These are phyloP conservation scores for Xylaria cubensis DNA, from an alignment of 495 filamentous ascomycete species.

Conservation along the genomic window DNA sequence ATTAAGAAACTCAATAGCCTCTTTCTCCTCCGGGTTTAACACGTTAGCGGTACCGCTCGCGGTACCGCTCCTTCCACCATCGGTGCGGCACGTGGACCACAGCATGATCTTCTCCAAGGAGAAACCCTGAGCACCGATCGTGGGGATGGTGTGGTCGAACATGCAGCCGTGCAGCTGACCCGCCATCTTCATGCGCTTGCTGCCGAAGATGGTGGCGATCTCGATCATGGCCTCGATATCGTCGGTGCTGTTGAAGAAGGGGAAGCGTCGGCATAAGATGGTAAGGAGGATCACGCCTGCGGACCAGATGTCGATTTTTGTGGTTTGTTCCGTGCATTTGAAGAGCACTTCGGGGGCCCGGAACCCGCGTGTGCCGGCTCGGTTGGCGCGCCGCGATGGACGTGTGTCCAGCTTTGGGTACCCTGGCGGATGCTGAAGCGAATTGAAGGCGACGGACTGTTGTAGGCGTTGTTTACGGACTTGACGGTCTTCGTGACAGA, in stretches of 20 bases:
- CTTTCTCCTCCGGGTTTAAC: conserved; percentile 66
- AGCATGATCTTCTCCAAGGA: conserved; percentile 88
- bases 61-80: conserved; percentile 49
- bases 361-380: conserved; percentile 95
- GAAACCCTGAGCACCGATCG: conserved; percentile 83
- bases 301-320: conserved; percentile 96
- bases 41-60: conserved; percentile 47
- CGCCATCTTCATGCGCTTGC: conserved; percentile 77
- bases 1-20: conserved; percentile 70
- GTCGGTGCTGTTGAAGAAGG: conserved; percentile 97
- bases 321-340: conserved; percentile 97
- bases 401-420: conserved; percentile 87
- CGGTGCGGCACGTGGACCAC: conserved; percentile 77
- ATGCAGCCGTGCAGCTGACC: conserved; percentile 82
- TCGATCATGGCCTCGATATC: conserved; percentile 97
- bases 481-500: conserved; percentile 64
- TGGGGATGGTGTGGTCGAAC: conserved; percentile 90
- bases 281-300: conserved; percentile 93
- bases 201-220: conserved; percentile 94
- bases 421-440: conserved; percentile 58
- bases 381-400: conserved; percentile 87
- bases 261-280: conserved; percentile 86
- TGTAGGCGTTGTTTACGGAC: conserved; percentile 48
- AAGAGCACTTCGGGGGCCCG: conserved; percentile 95
- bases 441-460: conserved; percentile 46